A percentile compares a stretch with the other conserved stretches of the same genome.
These are phyloP conservation scores for Abelmoschus esculentus DNA, from an alignment of 345 rosid species.

Conservation along the genomic window DNA sequence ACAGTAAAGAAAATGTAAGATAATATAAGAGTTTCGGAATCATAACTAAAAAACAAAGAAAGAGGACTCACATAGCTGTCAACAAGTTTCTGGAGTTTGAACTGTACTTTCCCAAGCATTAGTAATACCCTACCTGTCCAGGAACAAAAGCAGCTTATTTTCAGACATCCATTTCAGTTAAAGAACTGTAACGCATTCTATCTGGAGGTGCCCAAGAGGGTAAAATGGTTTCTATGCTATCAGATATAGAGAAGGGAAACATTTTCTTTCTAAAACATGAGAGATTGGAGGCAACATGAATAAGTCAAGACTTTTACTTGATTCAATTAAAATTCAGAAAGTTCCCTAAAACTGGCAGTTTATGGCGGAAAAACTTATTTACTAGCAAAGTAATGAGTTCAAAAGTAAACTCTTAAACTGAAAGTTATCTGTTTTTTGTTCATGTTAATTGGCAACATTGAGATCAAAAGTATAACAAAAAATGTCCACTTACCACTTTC, in stretches of 20 bases:
- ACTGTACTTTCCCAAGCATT: slow-evolving; percentile 86
- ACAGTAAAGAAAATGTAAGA: slow-evolving; percentile 9
- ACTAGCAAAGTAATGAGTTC: background rate
- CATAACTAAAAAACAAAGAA: background rate
- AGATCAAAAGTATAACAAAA: background rate
- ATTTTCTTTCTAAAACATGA: no score
- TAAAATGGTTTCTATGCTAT: background rate
- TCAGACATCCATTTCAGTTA: background rate
- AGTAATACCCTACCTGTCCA: slow-evolving; percentile 64
- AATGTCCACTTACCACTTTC: slow-evolving; percentile 60
- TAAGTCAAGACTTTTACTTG: background rate
- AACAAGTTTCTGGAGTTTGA: slow-evolving; percentile 74
- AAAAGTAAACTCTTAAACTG: background rate
- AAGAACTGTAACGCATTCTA: background rate
- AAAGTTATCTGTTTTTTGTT: background rate
- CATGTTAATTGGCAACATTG: background rate
- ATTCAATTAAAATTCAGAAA: background rate
- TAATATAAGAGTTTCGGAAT: no score
- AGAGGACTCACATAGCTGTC: slow-evolving; percentile 73
- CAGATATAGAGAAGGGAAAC: background rate
- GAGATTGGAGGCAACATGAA: no score
- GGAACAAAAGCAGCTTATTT: slow-evolving; percentile 12
- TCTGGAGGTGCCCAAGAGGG: background rate
- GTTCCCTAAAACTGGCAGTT: background rate
- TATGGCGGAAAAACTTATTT: background rate